Base-by-base conservation (phyloP, 2,329 filamentous ascomycete genomes). In the Immersiporthe knoxdaviesiana region DNA sequence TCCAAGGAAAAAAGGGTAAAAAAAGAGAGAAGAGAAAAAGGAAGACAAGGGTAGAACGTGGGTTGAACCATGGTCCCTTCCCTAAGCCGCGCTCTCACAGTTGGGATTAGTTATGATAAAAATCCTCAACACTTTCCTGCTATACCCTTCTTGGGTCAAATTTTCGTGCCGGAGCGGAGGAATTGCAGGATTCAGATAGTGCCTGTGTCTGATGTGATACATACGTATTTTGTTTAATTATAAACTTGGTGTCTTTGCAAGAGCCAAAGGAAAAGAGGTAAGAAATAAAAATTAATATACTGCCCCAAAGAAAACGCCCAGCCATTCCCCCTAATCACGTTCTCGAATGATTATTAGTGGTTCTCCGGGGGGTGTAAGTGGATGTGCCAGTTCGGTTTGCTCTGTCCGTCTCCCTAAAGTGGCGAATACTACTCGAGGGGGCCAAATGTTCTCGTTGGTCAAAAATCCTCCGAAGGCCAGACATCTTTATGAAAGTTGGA, bases 131-230 rank as follows among this genome's bases (percentile, higher is more conserved):
- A 27, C 24, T 5, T 54, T 24, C 50, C 12, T 27, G 24, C 50
- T 27, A 54, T 54, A 54, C 50, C 50, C 14, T 14, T 27, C 50
- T 27, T 16, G 50, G 39, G 50, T 27, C 24, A 27, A 1, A n/a
- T 54, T 14, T 54, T 1, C n/a, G 24, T 27, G 24, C 12, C 50
- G 27, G 27, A 18, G 14, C 24, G 52, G 52, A 56, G 52, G 52
- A 56, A 27, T 32, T 24, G 56, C 32, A 59, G 56, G 56, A 59
- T 35, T 59, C 18, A 37, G 11, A 59, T 59, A 59, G 56, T 37
- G 32, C n/a, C n/a, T 21, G 56, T 59, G 32, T 32, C 16, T 59
- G 21, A 3, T n/a, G 30, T 37, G 30, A 24, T 32, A 37, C 2
- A 44, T 1, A 5, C 18, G 4, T 44, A 44, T n/a, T n/a, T n/a